Conservation (phyloP, 305 asterid species). For the Galium porrigens region DNA sequence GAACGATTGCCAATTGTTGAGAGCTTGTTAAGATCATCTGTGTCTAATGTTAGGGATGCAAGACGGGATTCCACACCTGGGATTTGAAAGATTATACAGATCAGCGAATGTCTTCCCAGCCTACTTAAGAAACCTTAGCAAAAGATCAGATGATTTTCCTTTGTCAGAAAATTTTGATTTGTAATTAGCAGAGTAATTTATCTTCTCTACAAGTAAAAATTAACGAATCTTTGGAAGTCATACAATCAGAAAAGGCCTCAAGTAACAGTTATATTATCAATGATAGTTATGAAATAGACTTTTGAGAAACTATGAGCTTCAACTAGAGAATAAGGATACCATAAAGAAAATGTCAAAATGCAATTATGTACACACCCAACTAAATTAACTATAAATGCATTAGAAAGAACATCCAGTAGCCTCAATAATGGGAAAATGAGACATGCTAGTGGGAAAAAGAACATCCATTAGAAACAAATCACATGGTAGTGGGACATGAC, state of each 20-base stretch:
- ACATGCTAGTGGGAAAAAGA: too few species aligned
- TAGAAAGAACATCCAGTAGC: background rate
- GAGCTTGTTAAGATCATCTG: constrained; percentile 52
- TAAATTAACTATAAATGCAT: background rate
- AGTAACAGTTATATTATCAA: background rate
- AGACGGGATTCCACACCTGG: constrained; percentile 93
- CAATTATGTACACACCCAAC: background rate
- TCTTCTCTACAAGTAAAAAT: background rate
- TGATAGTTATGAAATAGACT: background rate
- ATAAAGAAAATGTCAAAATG: background rate
- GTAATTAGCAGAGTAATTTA: background rate
- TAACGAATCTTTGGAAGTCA: background rate
- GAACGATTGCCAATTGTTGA: constrained; percentile 34
- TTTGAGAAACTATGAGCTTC: background rate
- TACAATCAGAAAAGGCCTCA: background rate
- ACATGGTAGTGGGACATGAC: too few species aligned
- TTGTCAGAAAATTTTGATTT: background rate
- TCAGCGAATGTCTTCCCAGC: background rate
- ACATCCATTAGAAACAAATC: too few species aligned
- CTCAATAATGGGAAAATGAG: background rate
- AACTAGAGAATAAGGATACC: background rate
- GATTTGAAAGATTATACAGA: constrained; percentile 7
- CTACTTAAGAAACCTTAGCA: background rate
- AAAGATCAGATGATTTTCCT: background rate
- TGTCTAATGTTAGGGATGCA: constrained; percentile 70